phyloP scores from a whole-genome alignment of 495 filamentous ascomycete genomes.

The Lophium mytilinum region DNA sequence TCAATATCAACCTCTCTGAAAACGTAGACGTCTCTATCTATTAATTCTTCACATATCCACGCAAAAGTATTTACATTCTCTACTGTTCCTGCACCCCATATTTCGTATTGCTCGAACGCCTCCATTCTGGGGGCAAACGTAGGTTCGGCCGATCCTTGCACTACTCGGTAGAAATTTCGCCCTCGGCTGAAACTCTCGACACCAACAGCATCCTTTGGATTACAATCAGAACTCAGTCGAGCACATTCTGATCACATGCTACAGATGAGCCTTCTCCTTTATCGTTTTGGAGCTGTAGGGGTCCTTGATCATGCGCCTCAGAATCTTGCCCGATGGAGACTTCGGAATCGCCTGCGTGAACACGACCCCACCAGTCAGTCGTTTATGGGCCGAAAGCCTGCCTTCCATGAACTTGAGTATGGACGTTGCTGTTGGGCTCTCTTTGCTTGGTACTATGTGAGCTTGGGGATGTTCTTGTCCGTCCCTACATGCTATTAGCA shows the following conservation, averaged over 20 bases:
- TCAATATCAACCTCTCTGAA: no score
- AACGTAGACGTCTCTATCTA: no score
- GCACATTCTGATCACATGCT: not conserved
- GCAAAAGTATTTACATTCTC: no score
- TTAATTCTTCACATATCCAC: no score
- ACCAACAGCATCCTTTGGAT: no score
- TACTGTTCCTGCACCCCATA: no score
- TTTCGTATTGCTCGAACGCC: no score
- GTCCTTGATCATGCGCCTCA: conserved; percentile 4
- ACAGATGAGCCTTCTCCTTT: not conserved
- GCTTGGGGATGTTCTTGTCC: not conserved
- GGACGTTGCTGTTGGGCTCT: not conserved
- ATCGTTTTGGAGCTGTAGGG: not conserved
- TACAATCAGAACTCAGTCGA: not conserved
- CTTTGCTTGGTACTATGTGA: not conserved
- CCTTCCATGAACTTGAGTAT: not conserved
- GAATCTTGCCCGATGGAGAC: conserved; percentile 3
- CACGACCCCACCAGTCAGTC: not conserved
- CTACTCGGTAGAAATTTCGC: not conserved
- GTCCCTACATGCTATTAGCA: not conserved
- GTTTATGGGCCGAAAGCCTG: not conserved
- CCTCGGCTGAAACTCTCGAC: not conserved
- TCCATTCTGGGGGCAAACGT: no score
- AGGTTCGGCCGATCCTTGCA: no score
- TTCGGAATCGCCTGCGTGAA: conserved; percentile 1